Base-by-base conservation (phyloP, 805 yeast genomes). In the Teunomyces panamensis region DNA sequence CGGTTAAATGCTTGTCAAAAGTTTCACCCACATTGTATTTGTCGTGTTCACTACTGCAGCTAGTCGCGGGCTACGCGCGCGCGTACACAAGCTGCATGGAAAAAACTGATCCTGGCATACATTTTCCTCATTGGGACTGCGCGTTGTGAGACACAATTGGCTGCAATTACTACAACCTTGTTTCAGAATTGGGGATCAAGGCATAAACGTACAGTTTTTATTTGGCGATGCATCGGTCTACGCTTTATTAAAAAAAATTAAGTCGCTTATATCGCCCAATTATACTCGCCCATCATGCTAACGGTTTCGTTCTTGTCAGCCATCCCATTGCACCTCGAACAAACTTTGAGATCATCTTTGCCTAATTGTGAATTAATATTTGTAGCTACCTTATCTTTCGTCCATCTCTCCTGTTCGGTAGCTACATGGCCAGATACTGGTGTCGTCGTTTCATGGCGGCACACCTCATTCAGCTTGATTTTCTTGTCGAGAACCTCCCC, bases 241-340 rank as follows among this genome's bases (percentile, higher is more conserved):
- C 14, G 14, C 34, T 32, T 32, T 32, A 13, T 32, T 32, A 13
- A 32, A 5, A 32, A n/a, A 20, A 20, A 20, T 33, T 33, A 13
- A 8, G 10, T 24, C 24, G 20, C 39, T 43, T 55, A 60, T 34
- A 60, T 51, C 17, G 53, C 53, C 68, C 69, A 64, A 45, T 59
- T 56, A 46, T 62, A 63, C 46, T 63, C 67, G 7, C 69, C 68
- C 65, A 63, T 61, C 35, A 65, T 55, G 45, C 57, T 60, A 4
- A 62, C 49, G 9, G 61, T 59, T 39, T 58, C 51, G 17, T 30
- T 46, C 30, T 24, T 32, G 24, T 16, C 20, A 5, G 30, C 44
- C 29, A 20, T 24, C 26, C 11, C 41, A 17, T 14, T 26, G 32
- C 45, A 43, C 8, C 29, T 17, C 33, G 17, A 27, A 24, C 39